These are phyloP conservation scores for Fraxinus ornus DNA, from an alignment of 305 asterid species.

Conservation along the genomic window DNA sequence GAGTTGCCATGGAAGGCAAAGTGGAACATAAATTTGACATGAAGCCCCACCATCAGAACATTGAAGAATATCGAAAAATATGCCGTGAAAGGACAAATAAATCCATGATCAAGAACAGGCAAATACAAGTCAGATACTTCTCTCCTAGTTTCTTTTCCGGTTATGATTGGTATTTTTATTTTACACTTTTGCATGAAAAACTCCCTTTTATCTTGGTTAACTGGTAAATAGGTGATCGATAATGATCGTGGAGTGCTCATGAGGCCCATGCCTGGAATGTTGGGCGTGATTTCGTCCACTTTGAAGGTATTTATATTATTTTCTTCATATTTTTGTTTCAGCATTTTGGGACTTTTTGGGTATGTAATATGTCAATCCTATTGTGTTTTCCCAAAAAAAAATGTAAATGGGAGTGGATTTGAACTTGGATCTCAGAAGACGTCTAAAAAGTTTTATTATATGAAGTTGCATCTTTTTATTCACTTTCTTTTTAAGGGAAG, in stretches of 20 bases:
- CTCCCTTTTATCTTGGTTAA: conserved; percentile 14
- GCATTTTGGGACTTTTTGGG: background rate
- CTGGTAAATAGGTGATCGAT: conserved; percentile 57
- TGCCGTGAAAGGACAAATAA: conserved; percentile 87
- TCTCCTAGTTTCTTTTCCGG: conserved; percentile 8
- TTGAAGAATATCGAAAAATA: conserved; percentile 74
- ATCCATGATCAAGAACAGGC: conserved; percentile 78
- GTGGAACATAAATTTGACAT: conserved; percentile 86
- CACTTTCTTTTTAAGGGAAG: background rate
- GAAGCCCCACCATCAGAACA: conserved; percentile 65
- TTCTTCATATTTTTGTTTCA: background rate
- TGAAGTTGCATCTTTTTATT: background rate
- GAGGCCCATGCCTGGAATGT: conserved; percentile 89
- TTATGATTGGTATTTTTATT: background rate
- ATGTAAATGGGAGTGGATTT: background rate
- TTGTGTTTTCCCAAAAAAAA: background rate
- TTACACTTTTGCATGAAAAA: conserved; percentile 11
- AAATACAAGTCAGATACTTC: conserved; percentile 53
- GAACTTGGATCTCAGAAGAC: background rate
- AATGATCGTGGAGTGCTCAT: conserved; percentile 81
- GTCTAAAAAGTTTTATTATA: background rate
- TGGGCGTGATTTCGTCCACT: conserved; percentile 61
- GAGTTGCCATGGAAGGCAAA: conserved; percentile 69
- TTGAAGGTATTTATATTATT: conserved; percentile 46
- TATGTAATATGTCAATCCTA: background rate